Evolutionary conservation across 768 basidiomycete species (phyloP), one percentile per base, ranked within the genome.

Genomic region (Naganishia vishniacii): DNA sequence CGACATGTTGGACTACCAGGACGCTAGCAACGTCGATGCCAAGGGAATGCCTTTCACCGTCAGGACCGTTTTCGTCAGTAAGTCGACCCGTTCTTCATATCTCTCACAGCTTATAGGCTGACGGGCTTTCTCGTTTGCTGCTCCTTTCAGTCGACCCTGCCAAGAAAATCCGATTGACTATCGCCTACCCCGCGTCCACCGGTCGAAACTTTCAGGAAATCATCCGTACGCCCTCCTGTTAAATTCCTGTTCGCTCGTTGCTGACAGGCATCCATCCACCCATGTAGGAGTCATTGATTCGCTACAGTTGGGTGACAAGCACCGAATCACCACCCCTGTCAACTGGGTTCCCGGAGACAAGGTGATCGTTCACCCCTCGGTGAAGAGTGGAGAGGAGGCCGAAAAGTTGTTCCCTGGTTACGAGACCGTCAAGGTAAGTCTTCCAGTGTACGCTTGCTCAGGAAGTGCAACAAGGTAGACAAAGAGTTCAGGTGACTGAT

Each of bases 1-100:
- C 74, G 93, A 95, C 75, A 97, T 97, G 94, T 82, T 98, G 63
- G 95, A 98, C 77, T 83, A 88, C 74, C 89, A 92, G 78, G 95
- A 99, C 79, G 83, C 86, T 45, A 93, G 91, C 61, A 99, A 80
- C 70, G 76, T 79, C 63, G 80, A 81, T 68, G 75, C 75, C 61
- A 78, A 77, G 68, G 78, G 92, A 48, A 82, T 97, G 46, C 95
- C 95, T 23, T 91, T 97, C 82, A 99, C 95, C 49, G 91, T 99
- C 79, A 88, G 95, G 65, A 95, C 91, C 8, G 95, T 99, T 66
- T 99, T 94, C 79, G 81, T 99, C 69, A 91, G 73, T 73, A 48
- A 70, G 73, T 72, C 53, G 20, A 13, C 11, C 25, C 23, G 4
- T 31, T 9, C 16, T 25, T 3, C 61, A n/a, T n/a, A n/a, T 8